Evolutionary conservation across 202 grass and related monocot species (phyloP).

Genomic region (Miscanthus sacchariflorus): DNA sequence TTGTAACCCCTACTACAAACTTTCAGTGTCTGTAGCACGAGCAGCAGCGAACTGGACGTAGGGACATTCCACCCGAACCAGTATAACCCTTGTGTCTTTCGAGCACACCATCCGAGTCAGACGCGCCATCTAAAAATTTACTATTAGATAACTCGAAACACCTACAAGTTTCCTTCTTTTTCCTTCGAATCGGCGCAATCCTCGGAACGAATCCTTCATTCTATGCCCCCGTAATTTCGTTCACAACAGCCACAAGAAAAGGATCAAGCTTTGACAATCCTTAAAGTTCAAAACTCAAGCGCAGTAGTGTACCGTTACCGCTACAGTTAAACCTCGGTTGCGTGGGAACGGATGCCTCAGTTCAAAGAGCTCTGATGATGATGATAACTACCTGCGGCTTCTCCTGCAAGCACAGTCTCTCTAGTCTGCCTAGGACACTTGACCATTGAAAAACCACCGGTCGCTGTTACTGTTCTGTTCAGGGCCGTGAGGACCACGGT

Average conservation of each 20-base stretch:
- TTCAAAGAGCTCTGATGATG: background rate
- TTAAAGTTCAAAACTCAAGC: background rate
- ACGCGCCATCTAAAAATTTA: no score
- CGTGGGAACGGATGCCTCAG: background rate
- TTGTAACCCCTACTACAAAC: no score
- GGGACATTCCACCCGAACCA: no score
- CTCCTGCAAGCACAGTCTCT: background rate
- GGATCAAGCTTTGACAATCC: background rate
- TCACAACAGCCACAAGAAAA: background rate
- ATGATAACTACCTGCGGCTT: slow-evolving; percentile 31
- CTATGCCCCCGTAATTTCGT: background rate
- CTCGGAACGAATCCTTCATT: background rate
- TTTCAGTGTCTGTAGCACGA: no score
- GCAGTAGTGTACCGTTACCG: background rate
- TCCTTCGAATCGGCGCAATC: background rate
- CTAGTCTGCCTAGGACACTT: background rate
- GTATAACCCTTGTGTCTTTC: no score
- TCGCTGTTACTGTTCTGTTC: slow-evolving; percentile 31
- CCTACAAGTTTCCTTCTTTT: background rate
- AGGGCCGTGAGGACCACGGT: slow-evolving; percentile 8
- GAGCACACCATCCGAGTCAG: no score
- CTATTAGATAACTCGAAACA: no score
- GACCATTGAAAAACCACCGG: background rate
- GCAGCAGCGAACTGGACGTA: no score
- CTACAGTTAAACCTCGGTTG: background rate